Evolutionary conservation across 129 eudicot genomes (phyloP), one percentile per base, ranked within the genome.

Genomic region (Gnaphalium uliginosum): DNA sequence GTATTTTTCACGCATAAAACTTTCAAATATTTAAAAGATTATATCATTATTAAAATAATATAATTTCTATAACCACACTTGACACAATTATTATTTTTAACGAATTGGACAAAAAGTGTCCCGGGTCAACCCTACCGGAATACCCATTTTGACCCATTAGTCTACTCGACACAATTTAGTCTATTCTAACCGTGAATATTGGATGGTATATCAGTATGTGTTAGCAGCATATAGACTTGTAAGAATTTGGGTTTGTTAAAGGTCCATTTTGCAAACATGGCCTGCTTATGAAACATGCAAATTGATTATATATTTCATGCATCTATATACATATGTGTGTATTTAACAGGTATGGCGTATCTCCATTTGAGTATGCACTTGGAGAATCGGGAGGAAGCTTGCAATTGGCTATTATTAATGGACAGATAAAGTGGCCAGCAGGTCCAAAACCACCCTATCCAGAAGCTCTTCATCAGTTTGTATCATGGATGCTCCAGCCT

Each of bases 401-500:
- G 43, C 98, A 93, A 78, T 66, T 90, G 77, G 98, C 98, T 15
- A 79, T 93, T 63, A 78, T 90, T 65, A 93, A 93, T 37, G 96
- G 90, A 59, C 96, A 90, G 82, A 75, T 93, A 78, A 90, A 90
- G 78, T 93, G 96, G 96, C 98, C 98, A 21, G 76, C 79, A 24
- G 96, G 96, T 30, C 96, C 96, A 11, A 90, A 86, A 62, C 87
- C 98, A 37, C 87, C 92, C 1, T 93, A 93, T 50, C 98, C 96
- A 5, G 98, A 90, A 0, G 87, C 92, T 23, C 92, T 93, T 66
- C 95, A 86, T 81, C 94, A 93, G 90, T 93, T 93, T 58, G 90
- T 93, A 62, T 88, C 95, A 43, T 90, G 98, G 98, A 90, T 90
- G 96, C 90, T 93, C 29, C 96, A 93, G 84, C 95, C 96, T 41